Evolutionary conservation across 2,329 filamentous ascomycete species (phyloP).

Genomic region (Cryphonectria radicalis): DNA sequence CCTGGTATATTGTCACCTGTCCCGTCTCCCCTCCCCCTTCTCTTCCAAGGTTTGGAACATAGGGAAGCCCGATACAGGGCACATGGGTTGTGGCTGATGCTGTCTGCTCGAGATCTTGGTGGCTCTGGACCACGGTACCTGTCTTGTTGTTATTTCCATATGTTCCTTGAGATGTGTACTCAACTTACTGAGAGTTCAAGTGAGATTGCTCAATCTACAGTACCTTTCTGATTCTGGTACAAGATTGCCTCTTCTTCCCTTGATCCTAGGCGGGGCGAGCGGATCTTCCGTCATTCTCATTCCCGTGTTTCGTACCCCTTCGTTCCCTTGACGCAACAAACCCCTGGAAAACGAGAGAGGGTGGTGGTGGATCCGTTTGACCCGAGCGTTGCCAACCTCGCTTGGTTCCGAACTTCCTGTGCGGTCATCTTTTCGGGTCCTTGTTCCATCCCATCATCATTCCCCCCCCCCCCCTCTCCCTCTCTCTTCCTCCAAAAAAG

Average conservation of each 20-base stretch:
- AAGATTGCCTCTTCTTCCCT: background rate
- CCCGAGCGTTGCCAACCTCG: constrained; percentile 6
- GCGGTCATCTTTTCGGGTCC: constrained; percentile 10
- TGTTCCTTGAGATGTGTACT: background rate
- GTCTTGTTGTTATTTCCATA: background rate
- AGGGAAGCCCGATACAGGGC: background rate
- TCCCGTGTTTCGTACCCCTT: constrained; percentile 9
- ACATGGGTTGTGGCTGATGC: background rate
- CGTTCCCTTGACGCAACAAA: background rate
- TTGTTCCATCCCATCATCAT: background rate
- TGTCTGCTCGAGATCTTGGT: background rate
- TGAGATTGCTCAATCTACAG: background rate
- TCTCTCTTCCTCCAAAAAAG: too few relatives aligned
- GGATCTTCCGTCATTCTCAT: constrained; percentile 16
- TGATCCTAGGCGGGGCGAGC: background rate
- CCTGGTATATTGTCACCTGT: background rate
- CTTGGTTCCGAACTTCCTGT: constrained; percentile 17
- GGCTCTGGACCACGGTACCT: background rate
- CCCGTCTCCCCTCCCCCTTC: background rate
- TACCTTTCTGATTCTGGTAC: background rate
- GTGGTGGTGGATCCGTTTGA: constrained; percentile 13
- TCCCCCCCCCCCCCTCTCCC: background rate
- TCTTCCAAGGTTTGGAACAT: background rate
- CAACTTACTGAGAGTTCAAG: background rate
- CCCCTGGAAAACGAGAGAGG: background rate